phyloP scores from a whole-genome alignment of 2,329 filamentous ascomycete genomes.

The Ophiocordyceps camponoti-saundersi region DNA sequence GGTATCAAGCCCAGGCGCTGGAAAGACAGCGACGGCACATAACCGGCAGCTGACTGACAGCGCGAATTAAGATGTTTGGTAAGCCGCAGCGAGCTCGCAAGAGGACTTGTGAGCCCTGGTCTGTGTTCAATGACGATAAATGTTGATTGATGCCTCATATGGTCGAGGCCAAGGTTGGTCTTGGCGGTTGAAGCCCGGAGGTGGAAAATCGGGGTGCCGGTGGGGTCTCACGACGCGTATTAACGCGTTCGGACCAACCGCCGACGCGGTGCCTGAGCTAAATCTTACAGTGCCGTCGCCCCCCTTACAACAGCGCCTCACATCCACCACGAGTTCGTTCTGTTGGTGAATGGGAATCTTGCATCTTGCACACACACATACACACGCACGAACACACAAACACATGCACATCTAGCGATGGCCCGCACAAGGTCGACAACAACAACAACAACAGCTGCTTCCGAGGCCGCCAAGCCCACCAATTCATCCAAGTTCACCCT shows the following conservation, averaged over 20 bases:
- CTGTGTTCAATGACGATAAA: not conserved
- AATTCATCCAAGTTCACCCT: slow-evolving; percentile 21
- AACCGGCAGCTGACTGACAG: slow-evolving; percentile 1
- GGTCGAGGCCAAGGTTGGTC: not conserved
- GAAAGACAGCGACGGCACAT: slow-evolving; percentile 3
- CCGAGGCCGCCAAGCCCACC: slow-evolving; percentile 8
- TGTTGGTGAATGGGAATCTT: not conserved
- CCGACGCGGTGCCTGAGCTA: not conserved
- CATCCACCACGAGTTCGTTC: not conserved
- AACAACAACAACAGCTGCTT: slow-evolving; percentile 15
- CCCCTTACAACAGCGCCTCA: not conserved
- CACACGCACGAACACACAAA: too few species aligned
- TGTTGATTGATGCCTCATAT: not conserved
- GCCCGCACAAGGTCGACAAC: slow-evolving; percentile 30
- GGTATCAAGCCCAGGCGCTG: not conserved
- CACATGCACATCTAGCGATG: slow-evolving; percentile 16
- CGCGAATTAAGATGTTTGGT: too few species aligned
- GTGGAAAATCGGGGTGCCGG: not conserved
- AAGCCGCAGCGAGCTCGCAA: too few species aligned
- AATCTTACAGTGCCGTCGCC: not conserved
- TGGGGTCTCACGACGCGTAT: not conserved
- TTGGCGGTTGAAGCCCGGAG: not conserved
- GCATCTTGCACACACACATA: not conserved
- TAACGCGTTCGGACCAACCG: not conserved
- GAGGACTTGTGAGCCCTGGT: too few species aligned